Percentiles rank a stretch among this genome's conserved stretches.
Evolutionary conservation across 768 basidiomycete species (phyloP).

Genomic region (Leccinum ochraceum): DNA sequence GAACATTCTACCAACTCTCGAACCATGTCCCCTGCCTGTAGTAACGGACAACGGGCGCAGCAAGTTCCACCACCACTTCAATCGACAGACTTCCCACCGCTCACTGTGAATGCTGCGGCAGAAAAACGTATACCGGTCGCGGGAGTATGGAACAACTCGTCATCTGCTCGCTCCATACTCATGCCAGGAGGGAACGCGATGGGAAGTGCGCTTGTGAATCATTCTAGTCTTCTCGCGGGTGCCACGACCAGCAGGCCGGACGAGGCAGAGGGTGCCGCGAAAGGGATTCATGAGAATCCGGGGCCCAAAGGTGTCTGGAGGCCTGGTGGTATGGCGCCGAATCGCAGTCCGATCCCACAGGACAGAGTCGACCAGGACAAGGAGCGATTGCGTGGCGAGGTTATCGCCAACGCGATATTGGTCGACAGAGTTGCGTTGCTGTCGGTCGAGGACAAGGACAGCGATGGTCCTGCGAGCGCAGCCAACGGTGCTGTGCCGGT

Average conservation of each 20-base stretch:
- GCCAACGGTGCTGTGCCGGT: conserved; percentile 18
- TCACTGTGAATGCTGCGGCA: conserved; percentile 43
- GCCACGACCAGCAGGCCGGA: conserved; percentile 35
- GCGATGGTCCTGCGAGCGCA: conserved; percentile 10
- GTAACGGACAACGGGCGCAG: conserved; percentile 37
- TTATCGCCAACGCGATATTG: conserved; percentile 36
- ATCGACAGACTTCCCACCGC: conserved; percentile 70
- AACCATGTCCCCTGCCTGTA: conserved; percentile 41
- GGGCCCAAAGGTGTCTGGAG: conserved; percentile 38
- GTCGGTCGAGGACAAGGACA: conserved; percentile 35
- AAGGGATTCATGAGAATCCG: conserved; percentile 41
- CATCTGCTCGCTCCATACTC: conserved; percentile 53
- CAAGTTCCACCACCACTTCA: conserved; percentile 47
- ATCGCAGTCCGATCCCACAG: conserved; percentile 20
- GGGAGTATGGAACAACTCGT: conserved; percentile 72
- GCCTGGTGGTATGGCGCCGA: conserved; percentile 10
- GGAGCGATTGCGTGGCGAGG: conserved; percentile 38
- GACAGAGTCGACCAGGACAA: conserved; percentile 33
- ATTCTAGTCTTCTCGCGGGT: conserved; percentile 30
- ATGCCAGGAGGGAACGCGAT: conserved; percentile 38
- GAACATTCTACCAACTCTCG: conserved; percentile 44
- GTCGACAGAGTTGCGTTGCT: conserved; percentile 40
- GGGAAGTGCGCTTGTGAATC: conserved; percentile 40
- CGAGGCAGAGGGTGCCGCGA: conserved; percentile 49
- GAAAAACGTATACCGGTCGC: conserved; percentile 58